Conservation (phyloP, 1,284 basidiomycete genomes). For the Butyriboletus appendiculatus region DNA sequence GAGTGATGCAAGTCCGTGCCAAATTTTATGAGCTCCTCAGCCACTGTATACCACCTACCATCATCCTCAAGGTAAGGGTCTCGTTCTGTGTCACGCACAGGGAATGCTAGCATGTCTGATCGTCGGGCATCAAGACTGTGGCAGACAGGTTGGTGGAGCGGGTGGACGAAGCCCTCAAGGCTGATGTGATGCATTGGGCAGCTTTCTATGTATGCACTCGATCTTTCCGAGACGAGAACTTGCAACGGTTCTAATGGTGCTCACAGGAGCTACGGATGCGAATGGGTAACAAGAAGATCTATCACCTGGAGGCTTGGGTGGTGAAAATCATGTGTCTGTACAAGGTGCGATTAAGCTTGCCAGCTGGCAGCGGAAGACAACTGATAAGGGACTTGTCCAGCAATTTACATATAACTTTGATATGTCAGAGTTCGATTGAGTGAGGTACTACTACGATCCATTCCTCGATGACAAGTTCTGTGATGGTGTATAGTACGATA, state of each 20-base stretch:
- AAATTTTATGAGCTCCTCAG: constrained; percentile 96
- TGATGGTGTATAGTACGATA: neutral
- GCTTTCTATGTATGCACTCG: constrained; percentile 81
- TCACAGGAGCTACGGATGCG: constrained; percentile 87
- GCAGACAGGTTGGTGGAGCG: constrained; percentile 84
- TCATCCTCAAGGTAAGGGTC: constrained; percentile 78
- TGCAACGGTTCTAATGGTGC: neutral
- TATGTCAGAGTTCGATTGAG: constrained; percentile 58
- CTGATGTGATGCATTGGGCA: constrained; percentile 95
- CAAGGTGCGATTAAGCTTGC: constrained; percentile 48
- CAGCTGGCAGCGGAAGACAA: constrained; percentile 10
- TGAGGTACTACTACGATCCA: neutral
- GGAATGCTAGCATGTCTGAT: constrained; percentile 2
- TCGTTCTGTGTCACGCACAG: neutral
- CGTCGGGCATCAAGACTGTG: constrained; percentile 63
- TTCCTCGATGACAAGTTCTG: neutral
- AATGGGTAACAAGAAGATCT: constrained; percentile 91
- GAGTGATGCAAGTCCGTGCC: constrained; percentile 87
- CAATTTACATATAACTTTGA: constrained; percentile 61
- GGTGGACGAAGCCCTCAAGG: constrained; percentile 79
- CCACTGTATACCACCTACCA: constrained; percentile 96
- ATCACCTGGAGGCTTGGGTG: constrained; percentile 93
- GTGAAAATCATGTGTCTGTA: constrained; percentile 83
- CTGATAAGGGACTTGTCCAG: constrained; percentile 26
- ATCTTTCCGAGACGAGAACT: neutral